These are phyloP conservation scores for Hevea brasiliensis DNA, from an alignment of 345 rosid species.

Conservation along the genomic window DNA sequence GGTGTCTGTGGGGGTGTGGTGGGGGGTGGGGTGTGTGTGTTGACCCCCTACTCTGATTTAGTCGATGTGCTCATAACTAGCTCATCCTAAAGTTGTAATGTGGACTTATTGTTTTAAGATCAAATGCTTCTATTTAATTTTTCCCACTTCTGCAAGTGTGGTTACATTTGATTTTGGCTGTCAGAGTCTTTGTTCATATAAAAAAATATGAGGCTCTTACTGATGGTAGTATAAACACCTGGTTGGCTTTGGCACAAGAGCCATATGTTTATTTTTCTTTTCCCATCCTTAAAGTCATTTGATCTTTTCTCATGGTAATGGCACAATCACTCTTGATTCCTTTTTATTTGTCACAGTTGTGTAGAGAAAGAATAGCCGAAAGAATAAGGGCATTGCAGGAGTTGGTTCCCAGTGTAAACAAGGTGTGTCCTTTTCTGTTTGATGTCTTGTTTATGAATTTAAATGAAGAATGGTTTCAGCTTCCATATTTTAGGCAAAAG, in stretches of 20 bases:
- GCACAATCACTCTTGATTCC: constrained; percentile 2
- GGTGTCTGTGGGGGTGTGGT: too few species aligned
- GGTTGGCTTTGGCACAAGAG: background rate
- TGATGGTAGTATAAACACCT: background rate
- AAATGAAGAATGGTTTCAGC: background rate
- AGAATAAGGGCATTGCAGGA: constrained; percentile 96
- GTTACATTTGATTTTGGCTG: background rate
- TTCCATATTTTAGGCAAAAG: background rate
- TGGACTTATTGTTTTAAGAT: background rate
- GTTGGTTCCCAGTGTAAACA: constrained; percentile 96
- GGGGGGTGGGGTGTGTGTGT: too few species aligned
- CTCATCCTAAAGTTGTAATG: background rate
- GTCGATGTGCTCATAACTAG: too few species aligned
- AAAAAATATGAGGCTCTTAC: background rate
- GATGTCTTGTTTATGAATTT: constrained; percentile 9
- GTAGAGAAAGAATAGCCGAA: constrained; percentile 97
- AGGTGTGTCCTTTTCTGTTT: constrained; percentile 49
- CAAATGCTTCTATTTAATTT: too few species aligned
- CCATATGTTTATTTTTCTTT: constrained; percentile 10
- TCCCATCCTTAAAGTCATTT: background rate
- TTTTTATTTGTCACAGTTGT: constrained; percentile 57
- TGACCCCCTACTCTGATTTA: too few species aligned
- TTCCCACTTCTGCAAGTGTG: background rate
- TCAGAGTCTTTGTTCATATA: background rate
- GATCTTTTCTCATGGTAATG: background rate